Conservation (phyloP, 768 basidiomycete species). For the Xerocomus brunneocitrinus region DNA sequence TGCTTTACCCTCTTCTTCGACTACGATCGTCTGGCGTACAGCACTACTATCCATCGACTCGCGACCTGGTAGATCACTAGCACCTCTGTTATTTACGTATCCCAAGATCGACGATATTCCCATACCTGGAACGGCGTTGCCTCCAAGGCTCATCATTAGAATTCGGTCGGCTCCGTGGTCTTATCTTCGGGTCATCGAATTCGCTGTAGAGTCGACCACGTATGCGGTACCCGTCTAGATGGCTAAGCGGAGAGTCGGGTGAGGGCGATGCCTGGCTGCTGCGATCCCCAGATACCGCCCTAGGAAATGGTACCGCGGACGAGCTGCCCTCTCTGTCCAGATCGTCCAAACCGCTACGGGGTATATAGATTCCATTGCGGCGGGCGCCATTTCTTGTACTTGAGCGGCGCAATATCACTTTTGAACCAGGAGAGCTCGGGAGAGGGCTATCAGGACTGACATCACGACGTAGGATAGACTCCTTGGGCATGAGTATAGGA, state of each 20-base stretch:
- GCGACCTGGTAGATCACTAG: slow-evolving; percentile 61
- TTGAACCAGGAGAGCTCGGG: slow-evolving; percentile 31
- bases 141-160: slow-evolving; percentile 67
- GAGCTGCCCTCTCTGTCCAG: slow-evolving; percentile 34
- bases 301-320: slow-evolving; percentile 61
- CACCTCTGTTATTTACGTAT: slow-evolving; percentile 45
- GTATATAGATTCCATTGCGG: slow-evolving; percentile 45
- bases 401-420: slow-evolving; percentile 52
- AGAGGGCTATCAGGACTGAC: slow-evolving; percentile 53
- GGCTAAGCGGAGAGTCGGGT: slow-evolving; percentile 34
- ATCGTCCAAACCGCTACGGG: slow-evolving; percentile 36
- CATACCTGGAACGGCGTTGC: slow-evolving; percentile 58
- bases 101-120: slow-evolving; percentile 68
- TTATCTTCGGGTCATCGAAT: slow-evolving; percentile 50
- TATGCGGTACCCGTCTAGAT: slow-evolving; percentile 37
- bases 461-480: slow-evolving; percentile 46
- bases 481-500: slow-evolving; percentile 45
- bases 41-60: slow-evolving; percentile 63
- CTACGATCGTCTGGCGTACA: slow-evolving; percentile 63
- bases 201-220: slow-evolving; percentile 70
- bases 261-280: slow-evolving; percentile 33
- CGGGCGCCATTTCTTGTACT: slow-evolving; percentile 49
- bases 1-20: slow-evolving; percentile 77
- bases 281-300: slow-evolving; percentile 51
- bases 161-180: slow-evolving; percentile 54